These are phyloP conservation scores for Hypseocharis bilobata DNA, from an alignment of 441 rosid genomes.

Conservation along the genomic window DNA sequence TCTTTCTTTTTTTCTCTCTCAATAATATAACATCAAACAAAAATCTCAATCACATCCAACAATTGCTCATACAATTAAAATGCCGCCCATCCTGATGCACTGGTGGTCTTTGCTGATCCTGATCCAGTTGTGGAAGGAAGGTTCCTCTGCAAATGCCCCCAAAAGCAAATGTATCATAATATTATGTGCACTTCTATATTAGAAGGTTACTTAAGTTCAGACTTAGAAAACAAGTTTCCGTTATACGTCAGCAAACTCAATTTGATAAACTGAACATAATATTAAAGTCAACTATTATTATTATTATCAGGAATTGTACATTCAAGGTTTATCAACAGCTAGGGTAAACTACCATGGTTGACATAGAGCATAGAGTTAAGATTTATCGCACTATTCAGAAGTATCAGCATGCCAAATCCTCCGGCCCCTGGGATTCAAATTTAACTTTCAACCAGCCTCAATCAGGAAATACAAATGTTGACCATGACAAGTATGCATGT, in stretches of 20 bases:
- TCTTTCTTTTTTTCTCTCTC: conserved; percentile 6
- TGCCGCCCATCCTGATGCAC: conserved; percentile 94
- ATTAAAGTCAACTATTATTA: no score
- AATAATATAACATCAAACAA: conserved; percentile 21
- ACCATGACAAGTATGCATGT: background rate
- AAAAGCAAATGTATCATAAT: background rate
- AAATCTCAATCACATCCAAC: conserved; percentile 18
- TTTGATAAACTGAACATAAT: no score
- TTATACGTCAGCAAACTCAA: no score
- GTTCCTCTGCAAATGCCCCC: conserved; percentile 51
- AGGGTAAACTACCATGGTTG: no score
- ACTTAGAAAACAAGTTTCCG: no score
- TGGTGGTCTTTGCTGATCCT: conserved; percentile 40
- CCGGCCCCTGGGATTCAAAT: no score
- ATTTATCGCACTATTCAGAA: no score
- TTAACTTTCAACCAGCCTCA: background rate
- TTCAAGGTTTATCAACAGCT: no score
- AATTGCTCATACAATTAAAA: conserved; percentile 35
- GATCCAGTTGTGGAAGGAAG: conserved; percentile 57
- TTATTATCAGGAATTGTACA: no score
- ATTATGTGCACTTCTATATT: background rate
- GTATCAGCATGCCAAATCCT: no score
- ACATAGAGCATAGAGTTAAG: no score
- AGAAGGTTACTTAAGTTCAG: background rate
- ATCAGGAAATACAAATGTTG: no score